Percentiles rank a stretch among this genome's conserved stretches.
Conservation (phyloP, 257 asterid species). For the Solanum ossicruentum region DNA sequence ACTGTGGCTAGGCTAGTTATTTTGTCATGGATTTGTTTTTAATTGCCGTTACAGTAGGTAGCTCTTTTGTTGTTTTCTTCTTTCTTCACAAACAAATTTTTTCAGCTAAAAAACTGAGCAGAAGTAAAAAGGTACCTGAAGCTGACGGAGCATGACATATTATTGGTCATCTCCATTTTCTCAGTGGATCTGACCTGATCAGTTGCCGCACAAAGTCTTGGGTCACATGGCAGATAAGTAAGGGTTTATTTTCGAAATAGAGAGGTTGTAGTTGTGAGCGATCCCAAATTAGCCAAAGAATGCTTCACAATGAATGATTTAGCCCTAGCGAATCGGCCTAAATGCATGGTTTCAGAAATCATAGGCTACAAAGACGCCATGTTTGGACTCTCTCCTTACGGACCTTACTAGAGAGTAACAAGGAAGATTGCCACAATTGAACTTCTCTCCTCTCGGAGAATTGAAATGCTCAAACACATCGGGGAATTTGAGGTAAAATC, state of each 20-base stretch:
- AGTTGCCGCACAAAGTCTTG: conserved; percentile 11
- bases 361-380: conserved; percentile 12
- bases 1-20: too few relatives aligned
- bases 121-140: not conserved
- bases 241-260: conserved; percentile 14
- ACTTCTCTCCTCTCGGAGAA: conserved; percentile 3
- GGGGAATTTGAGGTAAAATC: conserved; percentile 5
- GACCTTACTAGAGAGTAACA: conserved; percentile 16
- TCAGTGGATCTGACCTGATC: conserved; percentile 2
- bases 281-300: conserved; percentile 10
- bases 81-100: not conserved
- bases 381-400: conserved; percentile 12
- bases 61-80: not conserved
- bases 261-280: conserved; percentile 7
- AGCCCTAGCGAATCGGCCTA: conserved; percentile 2
- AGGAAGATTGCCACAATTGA: conserved; percentile 9
- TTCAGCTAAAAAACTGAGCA: not conserved
- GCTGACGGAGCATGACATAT: conserved; percentile 17
- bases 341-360: not conserved
- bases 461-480: conserved; percentile 10
- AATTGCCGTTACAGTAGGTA: not conserved
- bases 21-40: not conserved
- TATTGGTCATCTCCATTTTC: conserved; percentile 26
- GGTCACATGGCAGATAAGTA: conserved; percentile 15
- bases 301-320: conserved; percentile 11